phyloP scores from a whole-genome alignment of 164 flowering plant genomes.

The Paratinospora sagittata region DNA sequence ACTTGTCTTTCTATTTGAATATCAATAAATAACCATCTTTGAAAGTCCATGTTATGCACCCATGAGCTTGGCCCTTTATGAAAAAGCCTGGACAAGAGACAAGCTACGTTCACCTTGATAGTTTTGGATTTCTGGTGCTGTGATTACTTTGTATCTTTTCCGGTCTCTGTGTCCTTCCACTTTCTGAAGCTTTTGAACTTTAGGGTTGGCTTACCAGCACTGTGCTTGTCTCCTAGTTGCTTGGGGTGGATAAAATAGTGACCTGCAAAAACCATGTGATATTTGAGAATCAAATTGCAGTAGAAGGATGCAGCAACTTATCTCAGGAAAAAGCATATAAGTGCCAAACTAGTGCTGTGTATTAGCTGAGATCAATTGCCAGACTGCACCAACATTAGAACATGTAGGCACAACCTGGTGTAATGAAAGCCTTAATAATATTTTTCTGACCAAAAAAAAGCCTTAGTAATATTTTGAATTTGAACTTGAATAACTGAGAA shows the following conservation, averaged over 20 bases:
- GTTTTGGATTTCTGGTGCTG: background rate
- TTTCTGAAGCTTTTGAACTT: background rate
- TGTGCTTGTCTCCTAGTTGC: background rate
- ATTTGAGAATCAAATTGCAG: background rate
- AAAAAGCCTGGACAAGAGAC: slow-evolving; percentile 1
- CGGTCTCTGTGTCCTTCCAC: background rate
- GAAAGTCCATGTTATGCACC: background rate
- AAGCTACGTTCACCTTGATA: background rate
- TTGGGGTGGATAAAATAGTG: background rate
- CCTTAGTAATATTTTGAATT: too few species aligned
- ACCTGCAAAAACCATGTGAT: background rate
- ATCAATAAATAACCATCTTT: background rate
- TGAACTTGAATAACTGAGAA: too few species aligned
- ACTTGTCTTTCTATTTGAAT: slow-evolving; percentile 1
- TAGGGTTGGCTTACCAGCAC: background rate
- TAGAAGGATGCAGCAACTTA: background rate
- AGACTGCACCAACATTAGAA: too few species aligned
- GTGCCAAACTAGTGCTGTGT: background rate
- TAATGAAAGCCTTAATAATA: too few species aligned
- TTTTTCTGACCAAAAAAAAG: too few species aligned
- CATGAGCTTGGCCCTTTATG: background rate
- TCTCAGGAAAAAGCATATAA: background rate
- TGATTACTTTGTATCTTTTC: background rate
- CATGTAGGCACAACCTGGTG: too few species aligned
- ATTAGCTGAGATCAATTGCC: too few species aligned